Evolutionary conservation across 305 asterid species (phyloP).

Genomic region (Solanum chacoense): DNA sequence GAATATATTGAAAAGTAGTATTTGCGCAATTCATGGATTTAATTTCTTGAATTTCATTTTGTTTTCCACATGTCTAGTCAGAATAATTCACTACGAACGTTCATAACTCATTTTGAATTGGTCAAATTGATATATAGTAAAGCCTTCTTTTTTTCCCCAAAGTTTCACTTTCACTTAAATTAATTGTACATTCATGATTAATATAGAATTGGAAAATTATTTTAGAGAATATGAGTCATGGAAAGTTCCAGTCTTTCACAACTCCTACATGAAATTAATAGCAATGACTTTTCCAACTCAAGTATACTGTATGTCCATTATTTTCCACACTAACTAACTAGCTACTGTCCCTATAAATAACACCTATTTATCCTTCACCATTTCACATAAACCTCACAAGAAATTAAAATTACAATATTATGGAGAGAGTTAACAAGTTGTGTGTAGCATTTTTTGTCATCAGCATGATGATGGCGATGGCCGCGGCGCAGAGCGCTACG

Average conservation of each 20-base stretch:
- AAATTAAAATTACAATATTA: not conserved
- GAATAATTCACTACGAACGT: not conserved
- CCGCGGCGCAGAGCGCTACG: conserved; percentile 7
- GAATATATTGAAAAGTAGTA: not conserved
- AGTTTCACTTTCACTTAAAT: not conserved
- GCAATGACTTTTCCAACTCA: not conserved
- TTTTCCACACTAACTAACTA: not conserved
- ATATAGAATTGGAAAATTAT: not conserved
- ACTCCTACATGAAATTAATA: not conserved
- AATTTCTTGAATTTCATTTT: not conserved
- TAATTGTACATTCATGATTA: not conserved
- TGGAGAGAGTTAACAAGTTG: not conserved
- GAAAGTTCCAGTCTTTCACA: not conserved
- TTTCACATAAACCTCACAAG: not conserved
- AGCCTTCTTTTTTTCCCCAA: not conserved
- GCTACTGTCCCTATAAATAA: not conserved
- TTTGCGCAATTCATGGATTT: not conserved
- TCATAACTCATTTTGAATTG: not conserved
- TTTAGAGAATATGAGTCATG: not conserved
- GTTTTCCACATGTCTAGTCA: not conserved
- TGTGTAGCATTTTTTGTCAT: not conserved
- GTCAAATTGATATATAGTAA: not conserved
- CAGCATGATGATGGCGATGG: not conserved
- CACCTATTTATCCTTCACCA: not conserved
- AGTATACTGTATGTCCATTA: not conserved